phyloP scores from a whole-genome alignment of 805 yeast genomes.

The Metschnikowia orientalis region DNA sequence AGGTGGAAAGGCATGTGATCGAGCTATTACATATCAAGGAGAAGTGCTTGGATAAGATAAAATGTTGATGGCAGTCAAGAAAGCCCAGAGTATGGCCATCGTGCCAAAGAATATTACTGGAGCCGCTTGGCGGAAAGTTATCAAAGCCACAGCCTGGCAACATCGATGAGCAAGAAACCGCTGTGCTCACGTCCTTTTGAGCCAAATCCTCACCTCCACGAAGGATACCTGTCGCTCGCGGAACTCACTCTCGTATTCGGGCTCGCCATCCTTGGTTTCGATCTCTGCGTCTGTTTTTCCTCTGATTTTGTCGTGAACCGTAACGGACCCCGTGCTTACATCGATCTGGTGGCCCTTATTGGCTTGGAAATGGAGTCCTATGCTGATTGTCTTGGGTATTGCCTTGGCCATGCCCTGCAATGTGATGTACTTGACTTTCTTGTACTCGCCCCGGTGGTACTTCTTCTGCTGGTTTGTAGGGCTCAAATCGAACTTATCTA shows the following conservation, averaged over 20 bases:
- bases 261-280: constrained; percentile 20
- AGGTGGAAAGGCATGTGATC: constrained; percentile 45
- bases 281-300: constrained; percentile 9
- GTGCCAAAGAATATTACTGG: no score
- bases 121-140: no score
- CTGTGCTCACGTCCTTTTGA: no score
- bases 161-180: neutral
- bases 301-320: constrained; percentile 66
- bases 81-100: no score
- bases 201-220: constrained; percentile 43
- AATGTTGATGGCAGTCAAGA: no score
- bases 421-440: constrained; percentile 43
- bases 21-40: constrained; percentile 47
- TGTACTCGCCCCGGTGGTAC: constrained; percentile 31
- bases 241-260: constrained; percentile 31
- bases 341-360: constrained; percentile 52
- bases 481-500: constrained; percentile 39
- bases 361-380: constrained; percentile 57
- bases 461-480: constrained; percentile 18
- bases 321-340: constrained; percentile 57
- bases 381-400: constrained; percentile 55
- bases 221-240: constrained; percentile 45
- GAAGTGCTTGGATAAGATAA: constrained; percentile 26
- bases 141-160: no score
- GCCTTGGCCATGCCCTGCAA: constrained; percentile 74